Conservation (phyloP, 371 early-diverging fungal species). For the Mucor saturninus region DNA sequence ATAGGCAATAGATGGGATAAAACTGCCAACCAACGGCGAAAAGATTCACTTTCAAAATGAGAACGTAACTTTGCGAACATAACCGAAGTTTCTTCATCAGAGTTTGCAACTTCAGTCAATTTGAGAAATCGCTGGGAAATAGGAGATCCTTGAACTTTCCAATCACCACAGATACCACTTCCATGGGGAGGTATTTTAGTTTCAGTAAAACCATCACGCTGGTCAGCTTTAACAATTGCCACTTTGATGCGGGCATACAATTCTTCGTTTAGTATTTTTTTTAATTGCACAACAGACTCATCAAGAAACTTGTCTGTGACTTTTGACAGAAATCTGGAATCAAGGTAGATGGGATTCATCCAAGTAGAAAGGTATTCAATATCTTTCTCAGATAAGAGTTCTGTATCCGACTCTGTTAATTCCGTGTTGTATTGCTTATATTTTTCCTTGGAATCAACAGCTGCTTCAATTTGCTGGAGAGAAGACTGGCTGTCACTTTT, state of each 20-base stretch:
- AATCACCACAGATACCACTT: conserved; percentile 52
- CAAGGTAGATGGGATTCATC: conserved; percentile 71
- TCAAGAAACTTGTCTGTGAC: conserved; percentile 68
- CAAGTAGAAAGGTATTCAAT: conserved; percentile 47
- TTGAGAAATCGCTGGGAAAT: conserved; percentile 61
- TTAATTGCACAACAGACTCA: conserved; percentile 71
- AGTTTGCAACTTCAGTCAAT: conserved; percentile 17
- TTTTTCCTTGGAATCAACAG: conserved; percentile 17
- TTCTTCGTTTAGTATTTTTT: conserved; percentile 58
- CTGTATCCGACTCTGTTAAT: conserved; percentile 6
- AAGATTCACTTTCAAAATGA: conserved; percentile 35
- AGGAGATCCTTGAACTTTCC: conserved; percentile 61
- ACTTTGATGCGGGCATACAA: conserved; percentile 39
- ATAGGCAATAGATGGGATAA: conserved; percentile 36
- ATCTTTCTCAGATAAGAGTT: conserved; percentile 50
- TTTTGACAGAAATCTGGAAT: conserved; percentile 43
- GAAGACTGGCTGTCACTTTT: conserved; percentile 50
- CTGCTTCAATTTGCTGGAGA: conserved; percentile 44
- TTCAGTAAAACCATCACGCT: conserved; percentile 29
- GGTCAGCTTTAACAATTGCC: conserved; percentile 40
- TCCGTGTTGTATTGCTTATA: conserved; percentile 28
- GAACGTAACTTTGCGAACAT: conserved; percentile 20
- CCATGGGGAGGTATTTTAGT: conserved; percentile 53
- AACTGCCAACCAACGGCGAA: conserved; percentile 48
- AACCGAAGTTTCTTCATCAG: conserved; percentile 23